Base-by-base conservation (phyloP, 75 land plant genomes). In the Pseudotsuga menziesii region DNA sequence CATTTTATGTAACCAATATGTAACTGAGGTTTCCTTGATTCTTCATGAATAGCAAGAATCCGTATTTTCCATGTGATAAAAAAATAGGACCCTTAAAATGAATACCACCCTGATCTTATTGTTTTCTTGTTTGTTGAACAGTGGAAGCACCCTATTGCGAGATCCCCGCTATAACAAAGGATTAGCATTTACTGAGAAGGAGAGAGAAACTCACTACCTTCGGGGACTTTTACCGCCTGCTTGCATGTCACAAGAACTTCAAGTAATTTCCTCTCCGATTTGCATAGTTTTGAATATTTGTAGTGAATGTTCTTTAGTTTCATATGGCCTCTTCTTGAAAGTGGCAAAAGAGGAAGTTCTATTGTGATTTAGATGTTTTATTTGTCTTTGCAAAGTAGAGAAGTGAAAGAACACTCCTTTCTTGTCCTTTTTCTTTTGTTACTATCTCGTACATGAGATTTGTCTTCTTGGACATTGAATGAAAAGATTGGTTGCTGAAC, bases 111-210 rank as follows among this genome's bases (percentile, higher is more conserved):
- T 64, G 7, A 35, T 19, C 69, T 35, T 35, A 5, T 64, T 15
- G 69, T 5, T 64, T 32, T 2, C 7, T 64, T 35, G 25, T 64
- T 35, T 41, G 6, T 32, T 15, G 69, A 32, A 48, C 78, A 94
- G 98, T 86, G 99, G 99, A 2, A 82, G 84, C 82, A 75, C 90
- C 26, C 76, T 96, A 75, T 72, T 96, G 90, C 82, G 98, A 55
- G 90, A 96, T 86, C 99, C 99, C 19, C 83, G 78, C 55, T 86
- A 89, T 82, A 96, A 96, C 77, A 96, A 96, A 80, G 98, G 99
- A 48, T 90, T 94, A 80, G 93, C 91, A 9, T 94, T 96, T 80
- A 82, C 86, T 55, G 90, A 90, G 19, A 92, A 83, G 78, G 99
- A 96, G 83, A 85, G 98, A 77, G 90, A 96, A 78, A 83, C 89